Evolutionary conservation across 2,329 filamentous ascomycete species (phyloP).

Genomic region (Leptoxyphium fumago): DNA sequence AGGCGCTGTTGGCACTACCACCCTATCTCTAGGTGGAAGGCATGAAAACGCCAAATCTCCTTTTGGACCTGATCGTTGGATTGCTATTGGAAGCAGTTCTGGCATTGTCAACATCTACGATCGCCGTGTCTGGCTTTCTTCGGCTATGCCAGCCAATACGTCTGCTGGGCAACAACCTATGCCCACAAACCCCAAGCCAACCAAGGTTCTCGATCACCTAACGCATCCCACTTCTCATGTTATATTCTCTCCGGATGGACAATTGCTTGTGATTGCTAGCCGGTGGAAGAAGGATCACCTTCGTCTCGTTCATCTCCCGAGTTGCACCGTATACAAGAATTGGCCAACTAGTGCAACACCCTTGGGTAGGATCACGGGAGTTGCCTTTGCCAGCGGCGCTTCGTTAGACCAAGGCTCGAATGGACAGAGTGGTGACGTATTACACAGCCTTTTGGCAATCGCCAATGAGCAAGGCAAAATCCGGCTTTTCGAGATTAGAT

Average conservation of each 20-base stretch:
- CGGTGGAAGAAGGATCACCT: constrained; percentile 79
- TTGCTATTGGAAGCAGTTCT: constrained; percentile 70
- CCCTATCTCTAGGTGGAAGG: constrained; percentile 61
- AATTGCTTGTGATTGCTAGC: constrained; percentile 76
- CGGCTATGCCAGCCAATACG: constrained; percentile 3
- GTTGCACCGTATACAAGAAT: constrained; percentile 87
- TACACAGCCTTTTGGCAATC: constrained; percentile 50
- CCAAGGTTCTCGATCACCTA: constrained; percentile 65
- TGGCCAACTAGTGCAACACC: constrained; percentile 91
- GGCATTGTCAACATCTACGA: constrained; percentile 94
- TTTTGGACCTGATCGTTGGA: constrained; percentile 73
- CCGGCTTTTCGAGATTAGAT: constrained; percentile 68
- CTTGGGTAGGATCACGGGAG: constrained; percentile 59
- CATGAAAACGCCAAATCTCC: constrained; percentile 36
- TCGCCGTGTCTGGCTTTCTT: constrained; percentile 43
- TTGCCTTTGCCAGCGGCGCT: constrained; percentile 31
- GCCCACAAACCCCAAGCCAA: constrained; percentile 55
- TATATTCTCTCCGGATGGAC: constrained; percentile 74
- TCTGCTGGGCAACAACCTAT: constrained; percentile 22
- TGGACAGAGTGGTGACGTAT: constrained; percentile 19
- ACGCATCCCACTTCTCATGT: constrained; percentile 71
- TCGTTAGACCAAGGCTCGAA: constrained; percentile 13
- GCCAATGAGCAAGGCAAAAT: constrained; percentile 84
- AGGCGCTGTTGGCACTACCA: constrained; percentile 73
- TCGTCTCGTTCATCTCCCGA: constrained; percentile 75